phyloP scores from a whole-genome alignment of 2,329 filamentous ascomycete genomes.

The Chaetoscypha palmicola region DNA sequence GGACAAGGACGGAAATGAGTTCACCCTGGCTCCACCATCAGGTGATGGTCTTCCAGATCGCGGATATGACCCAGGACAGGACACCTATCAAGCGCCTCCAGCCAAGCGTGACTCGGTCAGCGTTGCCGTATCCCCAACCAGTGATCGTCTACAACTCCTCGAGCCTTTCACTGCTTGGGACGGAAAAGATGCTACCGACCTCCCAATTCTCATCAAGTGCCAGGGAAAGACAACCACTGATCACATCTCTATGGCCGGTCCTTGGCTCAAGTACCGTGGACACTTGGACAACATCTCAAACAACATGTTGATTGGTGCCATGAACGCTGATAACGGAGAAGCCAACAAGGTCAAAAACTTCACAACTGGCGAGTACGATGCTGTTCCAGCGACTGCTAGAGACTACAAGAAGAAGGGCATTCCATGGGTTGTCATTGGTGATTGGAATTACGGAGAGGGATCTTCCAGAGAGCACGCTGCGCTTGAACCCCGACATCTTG shows the following conservation, averaged over 20 bases:
- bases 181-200: slow-evolving; percentile 76
- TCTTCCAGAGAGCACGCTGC: slow-evolving; percentile 97
- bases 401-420: slow-evolving; percentile 98
- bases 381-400: slow-evolving; percentile 88
- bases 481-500: slow-evolving; percentile 93
- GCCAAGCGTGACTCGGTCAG: slow-evolving; percentile 63
- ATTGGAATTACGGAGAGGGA: slow-evolving; percentile 99
- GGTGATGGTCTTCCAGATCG: slow-evolving; percentile 72
- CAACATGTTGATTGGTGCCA: slow-evolving; percentile 98
- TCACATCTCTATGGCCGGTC: slow-evolving; percentile 94
- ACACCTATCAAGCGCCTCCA: slow-evolving; percentile 96
- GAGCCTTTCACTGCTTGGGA: slow-evolving; percentile 83
- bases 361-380: slow-evolving; percentile 74
- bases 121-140: slow-evolving; percentile 80
- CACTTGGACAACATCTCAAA: slow-evolving; percentile 99
- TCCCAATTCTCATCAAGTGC: slow-evolving; percentile 94
- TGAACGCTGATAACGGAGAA: slow-evolving; percentile 92
- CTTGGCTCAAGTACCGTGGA: slow-evolving; percentile 97
- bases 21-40: slow-evolving; percentile 72
- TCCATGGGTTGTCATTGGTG: slow-evolving; percentile 94
- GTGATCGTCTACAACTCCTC: slow-evolving; percentile 91
- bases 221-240: slow-evolving; percentile 96
- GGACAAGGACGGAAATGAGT: slow-evolving; percentile 94
- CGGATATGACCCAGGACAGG: slow-evolving; percentile 84
- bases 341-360: slow-evolving; percentile 96